Base-by-base conservation (phyloP, 495 filamentous ascomycete species). In the Cetradonia linearis region DNA sequence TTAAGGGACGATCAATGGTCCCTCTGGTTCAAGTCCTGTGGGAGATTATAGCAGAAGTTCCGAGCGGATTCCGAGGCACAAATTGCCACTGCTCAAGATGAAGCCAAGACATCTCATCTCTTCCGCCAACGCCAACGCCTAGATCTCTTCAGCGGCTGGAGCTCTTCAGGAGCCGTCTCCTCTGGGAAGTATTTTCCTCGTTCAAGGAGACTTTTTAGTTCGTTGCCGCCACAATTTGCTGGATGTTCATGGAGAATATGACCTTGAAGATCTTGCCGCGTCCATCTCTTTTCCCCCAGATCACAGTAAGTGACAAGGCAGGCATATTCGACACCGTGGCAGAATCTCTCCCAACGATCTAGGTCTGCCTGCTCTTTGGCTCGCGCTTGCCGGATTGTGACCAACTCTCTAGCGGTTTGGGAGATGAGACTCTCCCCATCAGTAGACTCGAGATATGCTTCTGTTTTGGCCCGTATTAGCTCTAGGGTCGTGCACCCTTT, bases 281-380 rank as follows among this genome's bases (percentile, higher is more conserved):
- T 16, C 13, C 34, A 58, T 42, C 31, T 58, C 30, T 2, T 49
- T 23, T 59, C 56, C 7, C 56, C 46, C 13, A 27, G 6, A 13
- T 1, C 16, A 8, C 56, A 59, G 9, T 27, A 16, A 28, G 20
- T n/a, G 1, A 50, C 33, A 36, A 13, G n/a, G 59, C 59, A 61
- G 10, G 37, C 28, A 25, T 61, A 55, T 36, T 61, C 27, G 6
- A 61, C 59, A 20, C 59, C 59, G 27, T 61, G 38, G n/a, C 49
- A 54, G 28, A 55, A 61, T 11, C 37, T 55, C 50, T 61, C 59
- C 59, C 59, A 61, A 1, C 27, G 37, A n/a, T 61, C 48, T 36
- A 8, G 11, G 25, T 46, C 4, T 3, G 2, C 4, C 5, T 25
- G 28, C 8, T 14, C 16, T 16, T 23, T 36, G 36, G 38, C 49